Percentiles rank a stretch among this genome's conserved stretches.
These are phyloP conservation scores for Fusarium sp. DNA, from an alignment of 2,329 filamentous ascomycete species.

Conservation along the genomic window DNA sequence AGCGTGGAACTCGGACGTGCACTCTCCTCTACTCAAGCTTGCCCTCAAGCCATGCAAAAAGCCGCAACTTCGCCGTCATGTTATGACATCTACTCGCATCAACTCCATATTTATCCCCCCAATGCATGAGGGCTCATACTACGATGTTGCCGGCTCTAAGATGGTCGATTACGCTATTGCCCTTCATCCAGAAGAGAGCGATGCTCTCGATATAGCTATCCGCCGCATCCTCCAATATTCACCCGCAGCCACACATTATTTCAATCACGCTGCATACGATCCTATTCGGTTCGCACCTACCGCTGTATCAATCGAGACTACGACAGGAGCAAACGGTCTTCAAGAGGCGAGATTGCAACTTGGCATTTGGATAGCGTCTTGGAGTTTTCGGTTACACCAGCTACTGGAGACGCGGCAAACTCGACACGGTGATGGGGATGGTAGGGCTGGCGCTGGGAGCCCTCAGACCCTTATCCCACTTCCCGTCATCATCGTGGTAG, in stretches of 20 bases:
- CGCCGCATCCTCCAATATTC: background rate
- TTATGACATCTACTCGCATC: constrained; percentile 5
- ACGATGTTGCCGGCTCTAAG: constrained; percentile 4
- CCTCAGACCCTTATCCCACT: background rate
- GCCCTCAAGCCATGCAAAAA: constrained; percentile 2
- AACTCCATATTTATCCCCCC: constrained; percentile 4
- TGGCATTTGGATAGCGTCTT: constrained; percentile 9
- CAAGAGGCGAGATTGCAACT: constrained; percentile 13
- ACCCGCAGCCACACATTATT: background rate
- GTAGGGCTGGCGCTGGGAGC: background rate
- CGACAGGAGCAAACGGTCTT: background rate
- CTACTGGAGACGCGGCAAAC: background rate
- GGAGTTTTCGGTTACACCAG: constrained; percentile 1
- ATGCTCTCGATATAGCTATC: background rate
- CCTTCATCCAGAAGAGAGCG: constrained; percentile 1
- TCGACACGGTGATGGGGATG: background rate
- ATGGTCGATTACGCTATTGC: constrained; percentile 11
- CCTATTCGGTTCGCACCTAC: constrained; percentile 2
- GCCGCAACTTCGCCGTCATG: background rate
- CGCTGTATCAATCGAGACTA: constrained; percentile 7
- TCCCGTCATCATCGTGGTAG: constrained; percentile 6
- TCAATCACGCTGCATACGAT: constrained; percentile 12
- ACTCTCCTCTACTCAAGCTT: constrained; percentile 6
- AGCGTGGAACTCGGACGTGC: constrained; percentile 8
- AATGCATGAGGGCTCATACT: constrained; percentile 7